These are phyloP conservation scores for Conticribra guillardii DNA, from an alignment of 108 stramenopile genomes.

Conservation along the genomic window DNA sequence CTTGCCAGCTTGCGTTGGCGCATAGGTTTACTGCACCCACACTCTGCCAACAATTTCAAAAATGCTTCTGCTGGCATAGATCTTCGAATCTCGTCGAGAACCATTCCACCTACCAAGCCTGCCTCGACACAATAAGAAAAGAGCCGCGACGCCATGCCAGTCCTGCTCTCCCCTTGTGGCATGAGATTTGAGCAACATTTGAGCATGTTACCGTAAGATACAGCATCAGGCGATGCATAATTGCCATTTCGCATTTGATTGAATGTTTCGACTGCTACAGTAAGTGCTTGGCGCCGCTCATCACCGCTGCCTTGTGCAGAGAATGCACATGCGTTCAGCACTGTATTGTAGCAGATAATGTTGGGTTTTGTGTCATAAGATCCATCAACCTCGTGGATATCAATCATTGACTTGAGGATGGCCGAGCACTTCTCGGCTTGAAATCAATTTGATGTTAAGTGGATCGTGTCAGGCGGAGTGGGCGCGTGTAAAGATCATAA, in stretches of 20 bases:
- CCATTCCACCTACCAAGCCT: constrained; percentile 65
- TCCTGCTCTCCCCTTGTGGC: constrained; percentile 54
- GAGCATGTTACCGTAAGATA: constrained; percentile 70
- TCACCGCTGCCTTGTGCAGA: constrained; percentile 51
- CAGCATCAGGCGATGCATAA: constrained; percentile 53
- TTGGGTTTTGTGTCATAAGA: constrained; percentile 51
- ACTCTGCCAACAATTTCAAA: constrained; percentile 22
- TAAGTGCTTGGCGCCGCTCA: constrained; percentile 53
- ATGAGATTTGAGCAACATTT: constrained; percentile 69
- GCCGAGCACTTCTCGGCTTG: constrained; percentile 45
- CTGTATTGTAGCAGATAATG: constrained; percentile 63
- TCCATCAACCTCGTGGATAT: constrained; percentile 45
- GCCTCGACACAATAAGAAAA: constrained; percentile 58
- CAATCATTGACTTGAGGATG: constrained; percentile 49
- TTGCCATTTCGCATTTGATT: constrained; percentile 19
- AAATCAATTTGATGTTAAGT: neutral
- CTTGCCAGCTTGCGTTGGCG: constrained; percentile 14
- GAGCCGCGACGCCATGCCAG: constrained; percentile 55
- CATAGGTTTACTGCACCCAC: constrained; percentile 26
- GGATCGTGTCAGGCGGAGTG: neutral
- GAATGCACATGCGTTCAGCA: constrained; percentile 77
- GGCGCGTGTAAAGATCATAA: neutral
- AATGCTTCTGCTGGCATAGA: constrained; percentile 47
- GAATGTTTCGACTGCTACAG: constrained; percentile 61
- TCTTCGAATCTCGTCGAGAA: constrained; percentile 66